Conservation (phyloP, 345 rosid genomes). For the Aquilaria malaccensis region DNA sequence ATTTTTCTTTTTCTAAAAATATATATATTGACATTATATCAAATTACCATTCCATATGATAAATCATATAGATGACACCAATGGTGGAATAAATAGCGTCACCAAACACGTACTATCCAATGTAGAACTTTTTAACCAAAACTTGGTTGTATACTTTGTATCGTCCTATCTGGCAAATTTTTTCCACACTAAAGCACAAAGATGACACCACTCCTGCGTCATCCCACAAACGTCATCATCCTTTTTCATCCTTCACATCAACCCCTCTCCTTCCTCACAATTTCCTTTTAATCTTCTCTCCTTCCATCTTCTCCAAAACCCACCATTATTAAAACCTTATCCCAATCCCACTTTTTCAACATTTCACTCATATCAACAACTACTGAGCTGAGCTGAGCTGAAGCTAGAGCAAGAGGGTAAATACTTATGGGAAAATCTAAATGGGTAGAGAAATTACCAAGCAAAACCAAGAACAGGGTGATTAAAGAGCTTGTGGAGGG, state of each 20-base stretch:
- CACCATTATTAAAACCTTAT: conserved; percentile 6
- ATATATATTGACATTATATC: too few relatives aligned
- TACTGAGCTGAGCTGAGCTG: neutral
- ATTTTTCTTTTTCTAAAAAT: too few relatives aligned
- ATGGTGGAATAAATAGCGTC: too few relatives aligned
- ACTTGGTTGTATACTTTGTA: too few relatives aligned
- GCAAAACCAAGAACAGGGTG: conserved; percentile 11
- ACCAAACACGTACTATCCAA: too few relatives aligned
- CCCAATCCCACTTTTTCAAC: neutral
- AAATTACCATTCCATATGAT: too few relatives aligned
- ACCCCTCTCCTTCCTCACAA: conserved; percentile 24
- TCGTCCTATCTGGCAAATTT: too few relatives aligned
- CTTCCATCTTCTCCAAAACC: conserved; percentile 2
- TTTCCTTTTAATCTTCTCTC: conserved; percentile 28
- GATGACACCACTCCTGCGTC: too few relatives aligned
- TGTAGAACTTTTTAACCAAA: too few relatives aligned
- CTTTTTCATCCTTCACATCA: neutral
- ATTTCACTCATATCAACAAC: conserved; percentile 14
- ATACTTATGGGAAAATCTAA: conserved; percentile 7
- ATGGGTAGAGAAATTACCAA: neutral
- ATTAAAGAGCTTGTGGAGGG: conserved; percentile 44
- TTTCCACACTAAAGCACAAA: too few relatives aligned
- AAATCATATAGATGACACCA: too few relatives aligned
- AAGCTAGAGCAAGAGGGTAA: neutral
- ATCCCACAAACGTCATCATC: too few relatives aligned